Evolutionary conservation across 1,139 yeast genomes (phyloP), one percentile per base, ranked within the genome.

Genomic region (Scheffersomyces cryptocercus): DNA sequence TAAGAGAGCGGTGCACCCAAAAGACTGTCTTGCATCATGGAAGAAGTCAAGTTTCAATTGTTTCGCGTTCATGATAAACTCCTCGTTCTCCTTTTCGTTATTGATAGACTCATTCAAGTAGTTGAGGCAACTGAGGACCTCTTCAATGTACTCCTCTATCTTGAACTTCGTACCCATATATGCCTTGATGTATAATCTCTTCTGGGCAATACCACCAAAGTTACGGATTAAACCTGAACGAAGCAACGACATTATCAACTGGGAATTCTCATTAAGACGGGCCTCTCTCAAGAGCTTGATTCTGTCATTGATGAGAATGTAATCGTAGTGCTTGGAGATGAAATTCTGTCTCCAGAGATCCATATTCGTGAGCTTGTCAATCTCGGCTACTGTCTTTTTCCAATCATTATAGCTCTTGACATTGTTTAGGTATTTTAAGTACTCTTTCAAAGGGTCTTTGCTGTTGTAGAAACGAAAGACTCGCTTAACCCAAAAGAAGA

Each of bases 281-380:
- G 96, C 93, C 29, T 76, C 77, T 33, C 77, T 71, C 38, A 93
- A 64, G 32, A 77, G 73, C 47, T 82, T 79, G 44, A 86, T 71
- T 41, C 97, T 73, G 45, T 88, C 90, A 38, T 88, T 79, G 3
- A 93, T 88, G 35, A 93, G 74, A 34, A 83, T 74, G 62, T 88
- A 93, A 63, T 93, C 99, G 58, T 90, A 93, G 54, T 87, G 84
- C 46, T 80, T 79, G 39, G 95, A 85, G 14, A 84, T 82, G 49
- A 93, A 89, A 58, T 90, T 88, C 51, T 89, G 89, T 48, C 98
- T 73, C 97, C 95, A 87, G 40, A 84, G 62, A 54, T 85, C 88
- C 59, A 84, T 82, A 36, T 86, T 86, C 0, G 88, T 81, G 24
- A 84, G 64, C 43, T 74, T 74, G 55, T 87, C 95, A 4, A 87